Conservation (phyloP, 2,329 filamentous ascomycete species). For the Alternaria ventricosa region DNA sequence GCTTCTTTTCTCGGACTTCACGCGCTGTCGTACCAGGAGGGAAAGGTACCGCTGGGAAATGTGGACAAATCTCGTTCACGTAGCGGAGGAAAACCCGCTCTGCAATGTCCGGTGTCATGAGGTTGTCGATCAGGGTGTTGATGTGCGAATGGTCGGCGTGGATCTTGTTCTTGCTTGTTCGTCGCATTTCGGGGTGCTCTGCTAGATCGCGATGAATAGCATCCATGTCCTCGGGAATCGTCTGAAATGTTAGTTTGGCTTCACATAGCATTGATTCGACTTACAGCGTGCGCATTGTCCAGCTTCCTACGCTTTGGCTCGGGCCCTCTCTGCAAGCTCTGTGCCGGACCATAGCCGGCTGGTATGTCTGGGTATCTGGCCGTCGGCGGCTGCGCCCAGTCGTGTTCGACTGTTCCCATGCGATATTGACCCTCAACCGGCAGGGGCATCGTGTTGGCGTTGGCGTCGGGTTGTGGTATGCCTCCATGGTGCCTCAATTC, state of each 20-base stretch:
- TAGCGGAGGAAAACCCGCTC: conserved; percentile 65
- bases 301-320: conserved; percentile 44
- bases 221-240: conserved; percentile 49
- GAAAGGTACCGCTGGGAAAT: conserved; percentile 66
- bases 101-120: conserved; percentile 61
- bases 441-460: conserved; percentile 14
- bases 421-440: conserved; percentile 34
- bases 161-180: conserved; percentile 33
- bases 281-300: conserved; percentile 36
- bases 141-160: conserved; percentile 48
- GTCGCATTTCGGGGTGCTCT: conserved; percentile 45
- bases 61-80: conserved; percentile 59
- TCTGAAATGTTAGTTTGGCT: conserved; percentile 24
- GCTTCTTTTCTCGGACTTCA: conserved; percentile 64
- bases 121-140: conserved; percentile 47
- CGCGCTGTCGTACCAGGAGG: conserved; percentile 60
- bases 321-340: conserved; percentile 37
- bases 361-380: conserved; percentile 35
- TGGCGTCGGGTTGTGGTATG: conserved; percentile 28
- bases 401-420: conserved; percentile 36
- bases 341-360: conserved; percentile 41
- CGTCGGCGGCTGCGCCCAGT: conserved; percentile 32
- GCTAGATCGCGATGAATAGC: conserved; percentile 45
- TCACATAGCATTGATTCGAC: background rate
- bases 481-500: conserved; percentile 31